Percentiles rank a stretch among this genome's conserved stretches.
phyloP scores from a whole-genome alignment of 2,329 filamentous ascomycete species.

The Lasiodiplodia citricola region DNA sequence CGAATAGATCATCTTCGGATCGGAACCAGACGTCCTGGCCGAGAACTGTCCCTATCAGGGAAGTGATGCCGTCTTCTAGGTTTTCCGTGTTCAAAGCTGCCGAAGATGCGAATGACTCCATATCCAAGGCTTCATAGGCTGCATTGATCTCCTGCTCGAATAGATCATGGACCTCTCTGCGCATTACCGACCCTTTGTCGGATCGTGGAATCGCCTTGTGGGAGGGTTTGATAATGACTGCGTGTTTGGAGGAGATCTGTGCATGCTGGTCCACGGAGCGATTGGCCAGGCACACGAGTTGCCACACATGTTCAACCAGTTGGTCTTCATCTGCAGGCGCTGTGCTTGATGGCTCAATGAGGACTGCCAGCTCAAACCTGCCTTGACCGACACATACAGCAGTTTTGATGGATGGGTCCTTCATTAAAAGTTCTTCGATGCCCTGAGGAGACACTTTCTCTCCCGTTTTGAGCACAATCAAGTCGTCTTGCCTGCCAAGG shows the following conservation, averaged over 20 bases:
- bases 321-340: background rate
- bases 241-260: constrained; percentile 31
- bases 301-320: constrained; percentile 35
- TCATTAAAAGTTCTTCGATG: constrained; percentile 31
- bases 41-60: constrained; percentile 22
- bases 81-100: background rate
- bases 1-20: constrained; percentile 34
- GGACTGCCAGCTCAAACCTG: constrained; percentile 30
- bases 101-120: background rate
- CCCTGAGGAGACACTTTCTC: constrained; percentile 38
- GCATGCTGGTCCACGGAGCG: constrained; percentile 33
- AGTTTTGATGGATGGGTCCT: constrained; percentile 22
- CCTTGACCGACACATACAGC: constrained; percentile 35
- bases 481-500: constrained; percentile 43
- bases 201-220: constrained; percentile 31
- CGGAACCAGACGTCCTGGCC: constrained; percentile 15
- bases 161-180: constrained; percentile 32
- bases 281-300: constrained; percentile 33
- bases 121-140: constrained; percentile 29
- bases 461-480: constrained; percentile 39
- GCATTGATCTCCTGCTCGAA: constrained; percentile 36
- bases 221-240: constrained; percentile 27
- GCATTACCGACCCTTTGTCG: constrained; percentile 36
- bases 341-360: constrained; percentile 31
- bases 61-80: constrained; percentile 26